A percentile compares a stretch with the other conserved stretches of the same genome.
Evolutionary conservation across 1,284 basidiomycete species (phyloP).

Genomic region (Trametes sp.): DNA sequence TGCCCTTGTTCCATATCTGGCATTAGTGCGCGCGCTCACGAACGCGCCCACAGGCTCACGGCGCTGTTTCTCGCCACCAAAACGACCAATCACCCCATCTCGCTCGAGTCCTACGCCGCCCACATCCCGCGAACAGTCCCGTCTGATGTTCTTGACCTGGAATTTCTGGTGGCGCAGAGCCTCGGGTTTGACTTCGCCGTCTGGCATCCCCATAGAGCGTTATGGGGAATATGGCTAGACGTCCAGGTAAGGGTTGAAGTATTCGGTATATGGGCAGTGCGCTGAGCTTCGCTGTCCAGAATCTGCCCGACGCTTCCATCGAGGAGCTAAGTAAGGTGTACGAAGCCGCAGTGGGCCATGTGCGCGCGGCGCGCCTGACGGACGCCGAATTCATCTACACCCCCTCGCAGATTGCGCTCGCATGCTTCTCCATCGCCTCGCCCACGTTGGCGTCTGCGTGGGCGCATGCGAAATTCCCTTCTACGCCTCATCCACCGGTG

Average conservation of each 20-base stretch:
- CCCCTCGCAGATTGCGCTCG: constrained; percentile 94
- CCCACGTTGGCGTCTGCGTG: constrained; percentile 70
- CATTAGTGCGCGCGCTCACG: neutral
- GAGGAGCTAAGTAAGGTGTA: constrained; percentile 59
- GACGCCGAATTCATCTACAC: constrained; percentile 93
- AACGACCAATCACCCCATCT: constrained; percentile 93
- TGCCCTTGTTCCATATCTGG: constrained; percentile 35
- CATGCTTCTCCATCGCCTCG: constrained; percentile 75
- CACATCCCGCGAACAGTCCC: constrained; percentile 82
- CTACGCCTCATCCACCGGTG: constrained; percentile 31
- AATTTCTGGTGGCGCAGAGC: constrained; percentile 95
- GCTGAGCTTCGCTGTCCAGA: constrained; percentile 46
- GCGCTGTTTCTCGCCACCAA: constrained; percentile 96
- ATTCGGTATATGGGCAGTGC: neutral
- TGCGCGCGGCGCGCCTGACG: constrained; percentile 82
- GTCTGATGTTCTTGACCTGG: constrained; percentile 88
- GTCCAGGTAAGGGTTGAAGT: constrained; percentile 69
- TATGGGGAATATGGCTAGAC: constrained; percentile 93
- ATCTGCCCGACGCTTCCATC: constrained; percentile 52
- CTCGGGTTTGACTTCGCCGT: constrained; percentile 93
- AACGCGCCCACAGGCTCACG: constrained; percentile 76
- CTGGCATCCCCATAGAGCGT: constrained; percentile 88
- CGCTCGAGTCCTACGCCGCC: constrained; percentile 83
- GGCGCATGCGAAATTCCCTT: constrained; percentile 60
- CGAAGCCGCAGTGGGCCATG: constrained; percentile 64